Percentiles rank a stretch among this genome's conserved stretches.
Evolutionary conservation across 2,329 filamentous ascomycete species (phyloP).

Genomic region (Alternaria burnsii): DNA sequence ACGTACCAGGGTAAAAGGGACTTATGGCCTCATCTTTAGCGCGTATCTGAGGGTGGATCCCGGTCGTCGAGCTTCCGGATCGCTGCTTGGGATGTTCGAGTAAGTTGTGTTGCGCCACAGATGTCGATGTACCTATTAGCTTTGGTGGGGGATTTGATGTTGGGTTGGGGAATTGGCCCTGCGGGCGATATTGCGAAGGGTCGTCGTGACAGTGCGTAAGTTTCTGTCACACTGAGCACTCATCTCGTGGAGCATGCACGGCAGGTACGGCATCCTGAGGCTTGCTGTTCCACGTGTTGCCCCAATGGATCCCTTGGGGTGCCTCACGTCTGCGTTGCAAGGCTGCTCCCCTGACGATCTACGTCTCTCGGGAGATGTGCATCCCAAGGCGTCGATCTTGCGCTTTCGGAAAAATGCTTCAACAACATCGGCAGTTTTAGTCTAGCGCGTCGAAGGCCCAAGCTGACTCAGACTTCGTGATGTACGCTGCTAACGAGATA

Average conservation of each 20-base stretch:
- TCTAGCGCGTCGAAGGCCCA: neutral
- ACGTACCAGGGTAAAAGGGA: neutral
- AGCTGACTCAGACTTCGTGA: neutral
- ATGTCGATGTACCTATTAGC: neutral
- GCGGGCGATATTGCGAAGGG: neutral
- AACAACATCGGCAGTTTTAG: neutral
- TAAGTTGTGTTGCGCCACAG: neutral
- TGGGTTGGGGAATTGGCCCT: neutral
- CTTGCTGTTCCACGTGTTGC: neutral
- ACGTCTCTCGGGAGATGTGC: neutral
- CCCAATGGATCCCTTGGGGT: neutral
- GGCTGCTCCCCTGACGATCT: constrained; percentile 17
- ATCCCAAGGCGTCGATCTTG: constrained; percentile 10
- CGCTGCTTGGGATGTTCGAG: neutral
- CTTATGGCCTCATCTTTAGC: neutral
- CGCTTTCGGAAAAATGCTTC: neutral
- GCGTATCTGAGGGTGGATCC: neutral
- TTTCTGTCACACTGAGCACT: neutral
- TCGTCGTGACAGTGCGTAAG: neutral
- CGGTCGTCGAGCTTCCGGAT: constrained; percentile 8
- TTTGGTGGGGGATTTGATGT: neutral
- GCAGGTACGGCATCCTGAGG: neutral
- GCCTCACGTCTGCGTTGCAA: neutral
- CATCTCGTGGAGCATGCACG: neutral
- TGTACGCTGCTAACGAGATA: neutral